phyloP scores from a whole-genome alignment of 352 stramenopile genomes.

The Phytophthora hibernalis region DNA sequence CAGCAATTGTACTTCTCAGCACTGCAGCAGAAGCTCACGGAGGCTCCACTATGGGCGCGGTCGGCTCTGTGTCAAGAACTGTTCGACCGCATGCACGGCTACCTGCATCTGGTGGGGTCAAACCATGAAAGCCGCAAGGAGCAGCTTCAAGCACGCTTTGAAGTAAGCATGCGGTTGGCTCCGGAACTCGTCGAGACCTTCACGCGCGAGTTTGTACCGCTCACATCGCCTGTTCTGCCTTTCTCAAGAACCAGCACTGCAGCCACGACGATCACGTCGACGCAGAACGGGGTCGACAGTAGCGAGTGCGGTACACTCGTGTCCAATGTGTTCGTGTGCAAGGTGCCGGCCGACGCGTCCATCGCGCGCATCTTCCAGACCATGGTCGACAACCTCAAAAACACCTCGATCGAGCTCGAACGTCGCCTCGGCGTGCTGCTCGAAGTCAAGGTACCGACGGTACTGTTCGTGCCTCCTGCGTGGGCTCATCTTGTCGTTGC shows the following conservation, averaged over 20 bases:
- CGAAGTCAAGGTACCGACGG: conserved; percentile 45
- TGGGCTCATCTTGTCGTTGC: not conserved
- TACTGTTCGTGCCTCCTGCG: conserved; percentile 22
- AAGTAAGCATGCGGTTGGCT: conserved; percentile 35
- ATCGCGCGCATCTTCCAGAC: conserved; percentile 48
- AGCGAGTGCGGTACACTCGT: conserved; percentile 46
- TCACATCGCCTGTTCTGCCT: conserved; percentile 42
- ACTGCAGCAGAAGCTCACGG: conserved; percentile 50
- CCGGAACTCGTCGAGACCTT: conserved; percentile 47
- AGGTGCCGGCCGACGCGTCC: conserved; percentile 43
- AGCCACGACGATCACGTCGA: conserved; percentile 26
- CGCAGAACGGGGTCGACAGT: conserved; percentile 19
- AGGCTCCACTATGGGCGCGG: conserved; percentile 50
- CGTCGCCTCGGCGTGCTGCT: conserved; percentile 46
- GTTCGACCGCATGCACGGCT: conserved; percentile 52
- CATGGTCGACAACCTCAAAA: conserved; percentile 41
- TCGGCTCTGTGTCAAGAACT: conserved; percentile 42
- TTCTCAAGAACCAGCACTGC: conserved; percentile 52
- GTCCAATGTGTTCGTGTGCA: conserved; percentile 66
- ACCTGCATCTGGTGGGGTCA: conserved; percentile 31
- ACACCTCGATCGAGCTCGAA: conserved; percentile 44
- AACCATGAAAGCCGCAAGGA: conserved; percentile 23
- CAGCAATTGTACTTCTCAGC: conserved; percentile 68
- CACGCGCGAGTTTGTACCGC: conserved; percentile 41
- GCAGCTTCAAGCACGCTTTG: conserved; percentile 45